Conservation (phyloP, 2,329 filamentous ascomycete genomes). For the Chrysosporium queenslandicum region DNA sequence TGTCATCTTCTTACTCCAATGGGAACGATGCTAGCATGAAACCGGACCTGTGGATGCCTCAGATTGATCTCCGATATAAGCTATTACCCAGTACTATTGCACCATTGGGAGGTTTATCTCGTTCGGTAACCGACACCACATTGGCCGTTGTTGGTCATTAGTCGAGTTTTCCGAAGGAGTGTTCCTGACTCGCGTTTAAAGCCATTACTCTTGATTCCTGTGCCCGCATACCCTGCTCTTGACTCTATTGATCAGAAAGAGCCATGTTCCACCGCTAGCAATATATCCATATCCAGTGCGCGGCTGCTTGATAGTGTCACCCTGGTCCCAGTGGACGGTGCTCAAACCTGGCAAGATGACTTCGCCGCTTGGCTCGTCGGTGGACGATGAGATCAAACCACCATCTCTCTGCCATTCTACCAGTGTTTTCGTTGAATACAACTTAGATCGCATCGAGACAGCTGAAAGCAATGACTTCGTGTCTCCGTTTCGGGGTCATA, state of each 20-base stretch:
- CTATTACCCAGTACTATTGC: too few relatives aligned
- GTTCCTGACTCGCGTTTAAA: too few relatives aligned
- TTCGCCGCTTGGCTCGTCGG: not conserved
- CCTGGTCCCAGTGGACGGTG: not conserved
- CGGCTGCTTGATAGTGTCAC: not conserved
- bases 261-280: too few relatives aligned
- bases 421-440: slow-evolving; percentile 1
- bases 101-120: not conserved
- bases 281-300: not conserved
- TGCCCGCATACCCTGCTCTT: too few relatives aligned
- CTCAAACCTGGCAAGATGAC: slow-evolving; percentile 3
- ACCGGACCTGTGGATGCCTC: not conserved
- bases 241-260: too few relatives aligned
- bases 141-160: too few relatives aligned
- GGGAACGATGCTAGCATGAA: not conserved
- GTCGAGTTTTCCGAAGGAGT: too few relatives aligned
- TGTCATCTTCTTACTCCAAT: not conserved
- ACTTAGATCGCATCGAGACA: slow-evolving; percentile 8
- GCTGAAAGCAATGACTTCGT: slow-evolving; percentile 2
- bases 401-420: not conserved
- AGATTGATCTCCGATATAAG: not conserved
- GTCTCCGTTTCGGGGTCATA: slow-evolving; percentile 13
- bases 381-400: not conserved
- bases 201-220: too few relatives aligned
- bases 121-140: too few relatives aligned